These are phyloP conservation scores for Talaromyces sp. DNA, from an alignment of 2,329 filamentous ascomycete genomes.

Conservation along the genomic window DNA sequence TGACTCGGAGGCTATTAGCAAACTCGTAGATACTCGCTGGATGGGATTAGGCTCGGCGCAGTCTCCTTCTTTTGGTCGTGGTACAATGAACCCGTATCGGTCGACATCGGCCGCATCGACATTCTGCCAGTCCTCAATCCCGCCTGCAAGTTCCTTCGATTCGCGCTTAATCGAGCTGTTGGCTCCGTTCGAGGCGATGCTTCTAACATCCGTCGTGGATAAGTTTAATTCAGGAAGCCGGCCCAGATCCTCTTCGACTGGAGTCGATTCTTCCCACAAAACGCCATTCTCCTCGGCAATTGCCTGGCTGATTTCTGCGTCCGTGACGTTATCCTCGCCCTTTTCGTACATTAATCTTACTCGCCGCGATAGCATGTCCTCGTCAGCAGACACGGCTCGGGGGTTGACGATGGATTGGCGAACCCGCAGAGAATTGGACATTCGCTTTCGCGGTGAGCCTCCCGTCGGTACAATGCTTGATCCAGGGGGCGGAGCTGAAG, in stretches of 20 bases:
- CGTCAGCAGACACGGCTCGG: conserved; percentile 58
- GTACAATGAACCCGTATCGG: conserved; percentile 60
- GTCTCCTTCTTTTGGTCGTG: conserved; percentile 17
- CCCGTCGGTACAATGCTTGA: not conserved
- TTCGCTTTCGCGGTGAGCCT: conserved; percentile 19
- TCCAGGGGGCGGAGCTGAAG: conserved; percentile 20
- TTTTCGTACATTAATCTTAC: conserved; percentile 61
- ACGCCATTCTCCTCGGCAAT: conserved; percentile 34
- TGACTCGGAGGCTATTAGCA: conserved; percentile 52
- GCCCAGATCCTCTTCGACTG: conserved; percentile 21
- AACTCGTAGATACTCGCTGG: conserved; percentile 56
- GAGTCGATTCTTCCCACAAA: conserved; percentile 34
- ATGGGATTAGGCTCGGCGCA: conserved; percentile 38
- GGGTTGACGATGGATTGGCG: conserved; percentile 29
- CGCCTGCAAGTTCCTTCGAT: conserved; percentile 55
- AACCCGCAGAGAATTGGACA: conserved; percentile 33
- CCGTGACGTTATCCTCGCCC: conserved; percentile 51
- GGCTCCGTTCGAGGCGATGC: conserved; percentile 24
- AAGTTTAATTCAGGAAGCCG: conserved; percentile 21
- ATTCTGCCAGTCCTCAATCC: conserved; percentile 62
- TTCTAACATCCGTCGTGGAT: conserved; percentile 24
- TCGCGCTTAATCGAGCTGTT: conserved; percentile 43
- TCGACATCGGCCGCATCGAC: conserved; percentile 56
- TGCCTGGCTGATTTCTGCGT: conserved; percentile 34
- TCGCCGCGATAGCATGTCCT: conserved; percentile 58